A percentile compares a stretch with the other conserved stretches of the same genome.
Evolutionary conservation across 139 green algal genomes (phyloP).

Genomic region (Eudorina sp.): DNA sequence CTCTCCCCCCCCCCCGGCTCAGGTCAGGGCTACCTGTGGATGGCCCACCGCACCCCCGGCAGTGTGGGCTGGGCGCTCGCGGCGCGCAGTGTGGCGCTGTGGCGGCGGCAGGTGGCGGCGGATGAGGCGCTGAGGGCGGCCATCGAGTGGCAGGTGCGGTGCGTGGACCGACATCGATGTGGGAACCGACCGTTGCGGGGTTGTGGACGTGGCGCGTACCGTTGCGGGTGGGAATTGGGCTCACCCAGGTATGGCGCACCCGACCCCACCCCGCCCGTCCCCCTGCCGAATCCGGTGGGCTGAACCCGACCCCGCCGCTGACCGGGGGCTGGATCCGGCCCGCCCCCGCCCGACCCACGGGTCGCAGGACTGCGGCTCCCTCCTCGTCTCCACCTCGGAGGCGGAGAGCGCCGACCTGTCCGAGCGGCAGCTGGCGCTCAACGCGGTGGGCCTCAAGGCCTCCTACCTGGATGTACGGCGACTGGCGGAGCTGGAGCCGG

Average conservation of each 20-base stretch:
- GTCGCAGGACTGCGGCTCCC: slow-evolving; percentile 65
- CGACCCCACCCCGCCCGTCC: too few species aligned
- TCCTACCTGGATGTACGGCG: slow-evolving; percentile 16
- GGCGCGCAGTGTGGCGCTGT: slow-evolving; percentile 64
- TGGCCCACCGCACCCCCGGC: slow-evolving; percentile 68
- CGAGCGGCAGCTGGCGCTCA: slow-evolving; percentile 29
- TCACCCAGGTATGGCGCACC: too few species aligned
- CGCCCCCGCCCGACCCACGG: too few species aligned
- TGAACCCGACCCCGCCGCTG: too few species aligned
- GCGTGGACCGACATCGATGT: background rate
- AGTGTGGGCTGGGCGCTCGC: slow-evolving; percentile 69
- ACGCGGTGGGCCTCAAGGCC: slow-evolving; percentile 20
- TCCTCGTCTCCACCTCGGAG: slow-evolving; percentile 68
- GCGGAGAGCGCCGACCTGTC: slow-evolving; percentile 54
- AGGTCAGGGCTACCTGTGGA: slow-evolving; percentile 85
- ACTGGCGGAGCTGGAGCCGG: slow-evolving; percentile 61
- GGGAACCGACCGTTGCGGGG: too few species aligned
- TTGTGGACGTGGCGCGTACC: too few species aligned
- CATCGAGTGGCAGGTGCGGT: slow-evolving; percentile 66
- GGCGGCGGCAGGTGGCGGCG: slow-evolving; percentile 53
- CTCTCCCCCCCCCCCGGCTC: background rate
- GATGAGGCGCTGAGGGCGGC: background rate
- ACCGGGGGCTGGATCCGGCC: too few species aligned
- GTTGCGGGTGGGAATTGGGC: too few species aligned
- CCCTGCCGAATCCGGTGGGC: too few species aligned